These are phyloP conservation scores for Leishmania turanica DNA, from an alignment of 208 protist genomes.

Conservation along the genomic window DNA sequence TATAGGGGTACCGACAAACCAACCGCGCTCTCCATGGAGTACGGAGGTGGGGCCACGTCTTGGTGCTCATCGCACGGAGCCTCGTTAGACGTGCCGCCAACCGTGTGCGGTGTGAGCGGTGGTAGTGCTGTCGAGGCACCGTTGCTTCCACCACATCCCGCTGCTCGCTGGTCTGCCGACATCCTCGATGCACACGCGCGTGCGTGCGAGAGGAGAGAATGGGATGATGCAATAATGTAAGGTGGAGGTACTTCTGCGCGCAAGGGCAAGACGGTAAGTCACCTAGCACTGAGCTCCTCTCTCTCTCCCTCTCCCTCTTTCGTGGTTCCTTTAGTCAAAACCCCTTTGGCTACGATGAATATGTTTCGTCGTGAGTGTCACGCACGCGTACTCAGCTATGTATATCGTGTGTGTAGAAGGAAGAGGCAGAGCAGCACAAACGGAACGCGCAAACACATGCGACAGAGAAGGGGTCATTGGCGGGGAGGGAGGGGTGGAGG, in stretches of 20 bases:
- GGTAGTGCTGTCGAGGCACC: background rate
- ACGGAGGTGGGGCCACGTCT: slow-evolving; percentile 39
- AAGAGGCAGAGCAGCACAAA: background rate
- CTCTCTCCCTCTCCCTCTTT: background rate
- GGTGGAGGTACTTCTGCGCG: background rate
- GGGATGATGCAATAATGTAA: background rate
- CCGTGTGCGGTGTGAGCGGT: background rate
- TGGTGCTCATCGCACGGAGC: slow-evolving; percentile 38
- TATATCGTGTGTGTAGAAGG: background rate
- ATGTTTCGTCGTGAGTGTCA: background rate
- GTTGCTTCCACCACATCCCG: background rate
- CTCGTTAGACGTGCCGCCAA: slow-evolving; percentile 18
- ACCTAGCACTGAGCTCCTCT: background rate
- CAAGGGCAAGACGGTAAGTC: background rate
- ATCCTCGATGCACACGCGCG: slow-evolving; percentile 4
- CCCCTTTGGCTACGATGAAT: background rate
- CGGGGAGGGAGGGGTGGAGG: background rate
- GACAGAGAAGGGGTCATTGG: background rate
- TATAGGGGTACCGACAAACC: slow-evolving; percentile 23
- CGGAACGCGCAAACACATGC: background rate
- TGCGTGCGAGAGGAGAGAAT: background rate
- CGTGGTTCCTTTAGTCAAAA: background rate
- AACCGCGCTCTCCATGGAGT: slow-evolving; percentile 28
- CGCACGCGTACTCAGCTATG: background rate
- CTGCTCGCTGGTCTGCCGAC: background rate